A percentile compares a stretch with the other conserved stretches of the same genome.
phyloP scores from a whole-genome alignment of 192 early-diverging fungal genomes.

The Thamnidium elegans region DNA sequence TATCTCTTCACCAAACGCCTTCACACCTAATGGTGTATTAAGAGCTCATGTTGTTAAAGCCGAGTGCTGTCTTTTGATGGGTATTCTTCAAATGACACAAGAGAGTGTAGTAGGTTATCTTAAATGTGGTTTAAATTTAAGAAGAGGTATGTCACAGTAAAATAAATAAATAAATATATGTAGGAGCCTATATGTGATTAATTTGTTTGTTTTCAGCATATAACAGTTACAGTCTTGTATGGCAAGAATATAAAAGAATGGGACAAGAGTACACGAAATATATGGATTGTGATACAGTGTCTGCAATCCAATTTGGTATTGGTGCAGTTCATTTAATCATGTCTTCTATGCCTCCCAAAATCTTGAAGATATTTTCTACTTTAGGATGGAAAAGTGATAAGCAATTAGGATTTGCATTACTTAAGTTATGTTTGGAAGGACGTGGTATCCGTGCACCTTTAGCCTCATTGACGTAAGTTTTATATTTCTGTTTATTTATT shows the following conservation, averaged over 20 bases:
- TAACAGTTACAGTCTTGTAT: conserved; percentile 52
- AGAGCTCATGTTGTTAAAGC: conserved; percentile 52
- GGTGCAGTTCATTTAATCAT: conserved; percentile 34
- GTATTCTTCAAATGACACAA: conserved; percentile 45
- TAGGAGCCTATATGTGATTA: background rate
- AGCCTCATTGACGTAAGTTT: conserved; percentile 51
- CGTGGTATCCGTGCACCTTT: conserved; percentile 51
- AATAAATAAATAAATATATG: too few species aligned
- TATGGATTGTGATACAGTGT: conserved; percentile 52
- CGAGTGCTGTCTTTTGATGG: conserved; percentile 47
- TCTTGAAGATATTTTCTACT: conserved; percentile 40
- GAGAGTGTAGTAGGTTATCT: conserved; percentile 52
- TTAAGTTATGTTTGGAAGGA: conserved; percentile 46
- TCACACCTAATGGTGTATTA: conserved; percentile 49
- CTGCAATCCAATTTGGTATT: conserved; percentile 53
- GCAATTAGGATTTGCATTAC: conserved; percentile 49
- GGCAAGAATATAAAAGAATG: conserved; percentile 54
- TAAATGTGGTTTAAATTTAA: conserved; percentile 49
- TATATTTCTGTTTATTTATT: background rate
- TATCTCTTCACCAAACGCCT: conserved; percentile 11
- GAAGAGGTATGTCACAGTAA: conserved; percentile 38
- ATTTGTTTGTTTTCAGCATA: conserved; percentile 34
- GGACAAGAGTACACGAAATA: conserved; percentile 43
- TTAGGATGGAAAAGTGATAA: conserved; percentile 55
- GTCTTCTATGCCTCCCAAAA: conserved; percentile 33